phyloP scores from a whole-genome alignment of 2,329 filamentous ascomycete species.

The Cytospora piceae region DNA sequence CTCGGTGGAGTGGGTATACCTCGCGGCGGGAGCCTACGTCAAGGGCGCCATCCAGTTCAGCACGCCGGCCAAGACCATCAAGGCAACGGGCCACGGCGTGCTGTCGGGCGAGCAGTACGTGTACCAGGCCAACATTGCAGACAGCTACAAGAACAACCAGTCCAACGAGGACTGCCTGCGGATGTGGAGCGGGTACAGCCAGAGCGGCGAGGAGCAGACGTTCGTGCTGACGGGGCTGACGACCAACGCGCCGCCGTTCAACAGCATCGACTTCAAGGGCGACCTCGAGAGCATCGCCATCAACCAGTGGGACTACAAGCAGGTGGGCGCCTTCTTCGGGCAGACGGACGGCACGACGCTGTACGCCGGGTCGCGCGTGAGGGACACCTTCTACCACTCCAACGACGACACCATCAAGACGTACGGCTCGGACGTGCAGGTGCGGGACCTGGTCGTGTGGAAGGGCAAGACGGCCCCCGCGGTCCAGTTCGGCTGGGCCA shows the following conservation, averaged over 20 bases:
- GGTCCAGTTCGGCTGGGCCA: slow-evolving; percentile 43
- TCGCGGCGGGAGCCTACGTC: slow-evolving; percentile 42
- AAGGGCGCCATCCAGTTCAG: slow-evolving; percentile 44
- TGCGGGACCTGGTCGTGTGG: slow-evolving; percentile 37
- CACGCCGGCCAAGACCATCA: slow-evolving; percentile 32
- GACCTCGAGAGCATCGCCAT: slow-evolving; percentile 35
- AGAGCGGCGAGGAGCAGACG: slow-evolving; percentile 33
- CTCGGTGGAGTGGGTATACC: slow-evolving; percentile 36
- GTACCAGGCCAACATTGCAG: slow-evolving; percentile 41
- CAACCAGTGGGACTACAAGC: slow-evolving; percentile 42
- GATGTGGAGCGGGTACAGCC: slow-evolving; percentile 39
- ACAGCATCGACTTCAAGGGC: slow-evolving; percentile 39
- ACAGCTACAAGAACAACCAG: slow-evolving; percentile 37
- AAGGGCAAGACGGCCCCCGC: slow-evolving; percentile 40
- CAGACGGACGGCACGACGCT: slow-evolving; percentile 44
- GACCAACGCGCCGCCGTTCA: slow-evolving; percentile 42
- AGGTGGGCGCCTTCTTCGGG: slow-evolving; percentile 43
- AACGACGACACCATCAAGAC: slow-evolving; percentile 44
- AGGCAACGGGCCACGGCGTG: slow-evolving; percentile 42
- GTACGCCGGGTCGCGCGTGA: slow-evolving; percentile 38
- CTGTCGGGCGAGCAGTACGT: slow-evolving; percentile 45
- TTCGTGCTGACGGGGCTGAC: slow-evolving; percentile 38
- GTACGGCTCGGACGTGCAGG: slow-evolving; percentile 39
- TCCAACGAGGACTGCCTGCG: slow-evolving; percentile 37
- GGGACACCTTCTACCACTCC: slow-evolving; percentile 43